Base-by-base conservation (phyloP, 2,329 filamentous ascomycete species). In the Phialemonium atrogriseum region DNA sequence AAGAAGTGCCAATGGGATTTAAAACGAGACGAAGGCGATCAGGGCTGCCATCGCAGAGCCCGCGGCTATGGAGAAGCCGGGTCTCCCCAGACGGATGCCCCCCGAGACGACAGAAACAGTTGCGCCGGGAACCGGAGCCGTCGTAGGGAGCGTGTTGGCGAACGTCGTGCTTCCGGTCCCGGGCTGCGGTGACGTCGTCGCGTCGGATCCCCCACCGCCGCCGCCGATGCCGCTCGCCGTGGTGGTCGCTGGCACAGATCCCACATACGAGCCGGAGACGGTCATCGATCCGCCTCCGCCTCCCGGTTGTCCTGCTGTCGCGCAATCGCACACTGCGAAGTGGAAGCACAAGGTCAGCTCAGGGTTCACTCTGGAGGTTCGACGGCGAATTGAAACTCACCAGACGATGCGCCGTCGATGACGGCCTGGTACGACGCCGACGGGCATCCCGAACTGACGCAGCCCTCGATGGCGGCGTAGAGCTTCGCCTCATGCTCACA, bases 391-490 rank as follows among this genome's bases (percentile, higher is more conserved):
- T 8, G 18, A n/a, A 21, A 36, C 48, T 34, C 18, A 52, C 50
- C 46, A 19, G 42, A 35, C 8, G 43, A 42, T 22, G 47, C 45
- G 8, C 50, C 50, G 24, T 55, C 49, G 27, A 56, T 49, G 16
- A 55, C 49, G n/a, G 39, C 43, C 32, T 55, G 46, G 18, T 43
- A 51, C 10, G 45, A 41, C 4, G 40, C 30, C 4, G 41, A 26
- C 5, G 42, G 31, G 21, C 54, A 56, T 3, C 41, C 35, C 5
- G 38, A 37, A 11, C 38, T 37, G 9, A 56, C 51, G 29, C 54
- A 56, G 5, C 43, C 41, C 40, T 54, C 51, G n/a, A 54, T 42
- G 14, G 48, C 51, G 3, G 49, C 47, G 28, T 44, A 49, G 11
- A 56, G 34, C 8, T 42, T 43, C 2, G 50, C 48, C 33, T 52